These are phyloP conservation scores for Heliamphora exappendiculata DNA, from an alignment of 148 eudicot genomes.

Conservation along the genomic window DNA sequence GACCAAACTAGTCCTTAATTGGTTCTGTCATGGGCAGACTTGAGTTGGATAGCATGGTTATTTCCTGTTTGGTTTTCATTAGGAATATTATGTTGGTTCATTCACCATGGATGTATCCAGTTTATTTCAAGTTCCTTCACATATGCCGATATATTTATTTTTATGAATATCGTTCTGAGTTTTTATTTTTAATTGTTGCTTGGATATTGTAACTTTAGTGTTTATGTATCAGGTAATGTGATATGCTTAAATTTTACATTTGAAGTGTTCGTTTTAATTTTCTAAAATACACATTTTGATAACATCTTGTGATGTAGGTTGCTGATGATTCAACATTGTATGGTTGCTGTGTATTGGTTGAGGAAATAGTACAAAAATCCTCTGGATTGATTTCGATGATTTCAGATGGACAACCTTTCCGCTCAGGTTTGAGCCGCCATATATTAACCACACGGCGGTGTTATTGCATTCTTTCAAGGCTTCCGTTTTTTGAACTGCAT, in stretches of 20 bases:
- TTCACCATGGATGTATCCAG: not conserved
- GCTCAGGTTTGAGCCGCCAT: constrained; percentile 55
- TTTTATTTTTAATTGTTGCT: not conserved
- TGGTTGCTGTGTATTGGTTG: constrained; percentile 89
- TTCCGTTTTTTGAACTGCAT: constrained; percentile 89
- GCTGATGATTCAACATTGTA: constrained; percentile 86
- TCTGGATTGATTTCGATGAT: constrained; percentile 73
- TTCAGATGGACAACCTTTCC: constrained; percentile 50
- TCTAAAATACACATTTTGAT: constrained; percentile 14
- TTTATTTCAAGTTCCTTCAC: not conserved
- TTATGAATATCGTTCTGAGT: not conserved
- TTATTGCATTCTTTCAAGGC: constrained; percentile 86
- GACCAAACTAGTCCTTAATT: not conserved
- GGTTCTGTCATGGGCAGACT: not conserved
- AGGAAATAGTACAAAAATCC: constrained; percentile 75
- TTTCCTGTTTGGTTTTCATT: not conserved
- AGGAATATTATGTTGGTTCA: not conserved
- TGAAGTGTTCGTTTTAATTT: not conserved
- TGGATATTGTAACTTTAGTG: not conserved
- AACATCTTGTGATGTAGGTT: constrained; percentile 38
- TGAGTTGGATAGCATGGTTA: not conserved
- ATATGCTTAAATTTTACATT: not conserved
- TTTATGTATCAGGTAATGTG: no score
- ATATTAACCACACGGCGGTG: constrained; percentile 82
- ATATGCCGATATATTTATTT: not conserved